Percentiles rank a stretch among this genome's conserved stretches.
Evolutionary conservation across 176 grass and related monocot genomes (phyloP).

Genomic region (Carex cristatella): DNA sequence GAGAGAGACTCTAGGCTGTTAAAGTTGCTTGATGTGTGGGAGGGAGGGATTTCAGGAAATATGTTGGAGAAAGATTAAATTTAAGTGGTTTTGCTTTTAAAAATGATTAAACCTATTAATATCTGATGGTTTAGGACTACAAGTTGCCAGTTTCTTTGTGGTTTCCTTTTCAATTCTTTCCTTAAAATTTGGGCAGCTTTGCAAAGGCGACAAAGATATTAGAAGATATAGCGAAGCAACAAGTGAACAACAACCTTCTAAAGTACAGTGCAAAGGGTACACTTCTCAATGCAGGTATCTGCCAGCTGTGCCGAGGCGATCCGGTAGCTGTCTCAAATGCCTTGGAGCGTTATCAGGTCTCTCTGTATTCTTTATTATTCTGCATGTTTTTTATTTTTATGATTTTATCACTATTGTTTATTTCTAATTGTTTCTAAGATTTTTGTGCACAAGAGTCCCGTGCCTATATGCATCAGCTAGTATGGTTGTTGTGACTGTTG

Average conservation of each 20-base stretch:
- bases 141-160: neutral
- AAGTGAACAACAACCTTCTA: constrained; percentile 89
- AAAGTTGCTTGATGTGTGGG: neutral
- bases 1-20: neutral
- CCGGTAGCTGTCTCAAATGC: constrained; percentile 82
- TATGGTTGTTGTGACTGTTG: neutral
- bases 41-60: neutral
- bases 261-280: constrained; percentile 95
- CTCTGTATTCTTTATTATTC: constrained; percentile 20
- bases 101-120: neutral
- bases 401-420: neutral
- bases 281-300: constrained; percentile 96
- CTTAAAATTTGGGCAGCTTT: constrained; percentile 41
- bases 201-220: constrained; percentile 87
- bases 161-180: neutral
- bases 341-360: constrained; percentile 87
- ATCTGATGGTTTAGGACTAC: neutral
- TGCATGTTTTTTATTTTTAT: neutral
- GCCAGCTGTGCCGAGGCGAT: constrained; percentile 91
- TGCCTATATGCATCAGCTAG: neutral
- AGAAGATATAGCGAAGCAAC: constrained; percentile 79
- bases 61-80: neutral
- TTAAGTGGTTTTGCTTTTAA: neutral
- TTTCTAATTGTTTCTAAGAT: neutral
- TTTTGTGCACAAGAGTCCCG: neutral